Conservation (phyloP, 352 stramenopile genomes). For the Globisporangium okanoganense region DNA sequence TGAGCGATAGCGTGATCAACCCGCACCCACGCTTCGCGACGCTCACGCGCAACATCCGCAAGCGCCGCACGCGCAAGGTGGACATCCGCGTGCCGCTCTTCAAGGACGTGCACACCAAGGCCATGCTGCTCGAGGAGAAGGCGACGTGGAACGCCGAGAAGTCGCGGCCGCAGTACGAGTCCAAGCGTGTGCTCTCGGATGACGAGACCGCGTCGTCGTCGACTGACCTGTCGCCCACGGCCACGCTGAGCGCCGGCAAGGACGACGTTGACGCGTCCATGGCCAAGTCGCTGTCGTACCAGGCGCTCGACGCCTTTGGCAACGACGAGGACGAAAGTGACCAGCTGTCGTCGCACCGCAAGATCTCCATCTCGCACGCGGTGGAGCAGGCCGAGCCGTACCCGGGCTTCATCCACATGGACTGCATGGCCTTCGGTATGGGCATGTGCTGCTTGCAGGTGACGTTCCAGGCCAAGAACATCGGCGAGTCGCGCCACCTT, state of each 20-base stretch:
- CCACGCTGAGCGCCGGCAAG: background rate
- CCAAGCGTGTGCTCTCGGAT: slow-evolving; percentile 35
- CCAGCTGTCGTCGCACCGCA: slow-evolving; percentile 52
- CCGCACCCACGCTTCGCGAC: slow-evolving; percentile 98
- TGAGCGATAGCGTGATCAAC: slow-evolving; percentile 98
- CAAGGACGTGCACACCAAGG: slow-evolving; percentile 77
- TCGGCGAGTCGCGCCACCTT: slow-evolving; percentile 97
- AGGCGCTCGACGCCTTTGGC: slow-evolving; percentile 38
- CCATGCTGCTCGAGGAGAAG: slow-evolving; percentile 68
- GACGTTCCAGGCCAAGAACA: slow-evolving; percentile 97
- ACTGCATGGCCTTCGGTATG: slow-evolving; percentile 99
- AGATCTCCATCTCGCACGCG: slow-evolving; percentile 63
- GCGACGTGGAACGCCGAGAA: slow-evolving; percentile 75
- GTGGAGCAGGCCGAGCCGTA: slow-evolving; percentile 76
- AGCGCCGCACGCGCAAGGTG: slow-evolving; percentile 85
- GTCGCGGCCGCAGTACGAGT: slow-evolving; percentile 72
- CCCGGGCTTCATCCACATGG: slow-evolving; percentile 96
- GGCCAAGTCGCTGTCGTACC: slow-evolving; percentile 67
- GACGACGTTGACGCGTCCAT: slow-evolving; percentile 39
- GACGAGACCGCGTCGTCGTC: slow-evolving; percentile 15
- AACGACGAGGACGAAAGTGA: slow-evolving; percentile 27
- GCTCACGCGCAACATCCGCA: slow-evolving; percentile 98
- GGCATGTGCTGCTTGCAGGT: slow-evolving; percentile 99
- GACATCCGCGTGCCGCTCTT: slow-evolving; percentile 88
- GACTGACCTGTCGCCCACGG: slow-evolving; percentile 14